Evolutionary conservation across 2,329 filamentous ascomycete species (phyloP).

Genomic region (Scorias spongiosa): DNA sequence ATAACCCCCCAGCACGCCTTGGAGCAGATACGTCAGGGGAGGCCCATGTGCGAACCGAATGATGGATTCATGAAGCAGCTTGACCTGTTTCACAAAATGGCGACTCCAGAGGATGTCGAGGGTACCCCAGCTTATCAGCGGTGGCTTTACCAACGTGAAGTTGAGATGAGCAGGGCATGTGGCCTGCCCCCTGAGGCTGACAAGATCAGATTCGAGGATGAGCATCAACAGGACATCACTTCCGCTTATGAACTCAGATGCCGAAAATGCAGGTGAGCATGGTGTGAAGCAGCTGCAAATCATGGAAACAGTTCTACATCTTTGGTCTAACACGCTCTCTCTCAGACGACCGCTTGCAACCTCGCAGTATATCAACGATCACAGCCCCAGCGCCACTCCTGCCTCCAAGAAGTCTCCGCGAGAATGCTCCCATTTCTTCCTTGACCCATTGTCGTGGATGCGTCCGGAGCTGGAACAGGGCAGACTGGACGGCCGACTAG

Average conservation of each 20-base stretch:
- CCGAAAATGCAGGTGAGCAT: constrained; percentile 67
- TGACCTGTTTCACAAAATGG: constrained; percentile 75
- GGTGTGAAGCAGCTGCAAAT: not conserved
- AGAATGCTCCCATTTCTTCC: constrained; percentile 70
- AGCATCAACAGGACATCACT: constrained; percentile 28
- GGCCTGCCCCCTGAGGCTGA: constrained; percentile 63
- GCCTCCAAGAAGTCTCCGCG: constrained; percentile 12
- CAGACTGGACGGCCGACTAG: constrained; percentile 66
- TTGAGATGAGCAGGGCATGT: constrained; percentile 52
- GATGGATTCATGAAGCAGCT: constrained; percentile 82
- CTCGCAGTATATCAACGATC: constrained; percentile 51
- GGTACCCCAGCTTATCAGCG: constrained; percentile 65
- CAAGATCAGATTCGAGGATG: constrained; percentile 70
- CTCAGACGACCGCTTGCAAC: constrained; percentile 45
- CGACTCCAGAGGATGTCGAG: constrained; percentile 55
- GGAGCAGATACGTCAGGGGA: constrained; percentile 49
- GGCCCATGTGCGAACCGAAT: constrained; percentile 77
- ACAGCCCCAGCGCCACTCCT: constrained; percentile 25
- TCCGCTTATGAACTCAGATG: constrained; percentile 56
- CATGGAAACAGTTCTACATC: not conserved
- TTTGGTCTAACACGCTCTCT: constrained; percentile 2
- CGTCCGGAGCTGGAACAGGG: constrained; percentile 67
- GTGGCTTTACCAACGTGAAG: constrained; percentile 52
- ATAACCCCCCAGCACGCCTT: constrained; percentile 50
- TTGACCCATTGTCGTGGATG: constrained; percentile 96